A percentile compares a stretch with the other conserved stretches of the same genome.
These are phyloP conservation scores for Sarcodon aspratus DNA, from an alignment of 768 basidiomycete genomes.

Conservation along the genomic window DNA sequence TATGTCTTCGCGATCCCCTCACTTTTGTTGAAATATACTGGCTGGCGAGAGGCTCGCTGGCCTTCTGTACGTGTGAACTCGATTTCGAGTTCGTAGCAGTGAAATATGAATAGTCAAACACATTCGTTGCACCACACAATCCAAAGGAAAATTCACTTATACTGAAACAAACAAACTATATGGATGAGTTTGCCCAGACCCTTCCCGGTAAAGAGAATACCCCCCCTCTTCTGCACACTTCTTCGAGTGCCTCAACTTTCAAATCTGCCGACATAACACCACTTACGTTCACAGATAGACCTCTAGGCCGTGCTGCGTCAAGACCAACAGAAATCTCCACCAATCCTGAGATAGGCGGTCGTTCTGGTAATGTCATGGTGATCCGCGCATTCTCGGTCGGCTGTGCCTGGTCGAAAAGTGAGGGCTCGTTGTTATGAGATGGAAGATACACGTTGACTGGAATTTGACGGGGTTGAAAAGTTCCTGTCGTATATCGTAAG, in stretches of 20 bases:
- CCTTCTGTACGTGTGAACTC: no score
- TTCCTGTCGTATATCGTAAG: constrained; percentile 25
- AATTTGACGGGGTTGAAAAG: constrained; percentile 43
- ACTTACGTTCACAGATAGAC: constrained; percentile 43
- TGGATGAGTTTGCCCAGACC: constrained; percentile 28
- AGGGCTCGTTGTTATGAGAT: constrained; percentile 16
- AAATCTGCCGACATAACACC: constrained; percentile 39
- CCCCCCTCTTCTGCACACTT: constrained; percentile 64
- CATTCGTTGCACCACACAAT: no score
- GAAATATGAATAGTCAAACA: no score
- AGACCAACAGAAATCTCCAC: constrained; percentile 55
- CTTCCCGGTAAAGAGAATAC: constrained; percentile 57
- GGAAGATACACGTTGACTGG: constrained; percentile 66
- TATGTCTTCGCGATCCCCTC: no score
- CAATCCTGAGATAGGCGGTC: constrained; percentile 49
- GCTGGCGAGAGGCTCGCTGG: no score
- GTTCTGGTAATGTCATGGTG: constrained; percentile 56
- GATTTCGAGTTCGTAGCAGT: no score
- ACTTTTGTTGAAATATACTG: no score
- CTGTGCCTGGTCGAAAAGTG: constrained; percentile 28
- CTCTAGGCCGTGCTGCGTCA: constrained; percentile 43
- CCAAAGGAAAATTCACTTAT: no score
- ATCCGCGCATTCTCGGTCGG: constrained; percentile 27
- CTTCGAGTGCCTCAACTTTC: constrained; percentile 47
- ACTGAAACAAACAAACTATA: no score